Evolutionary conservation across 495 filamentous ascomycete species (phyloP), one percentile per base, ranked within the genome.

Genomic region (Trichoderma reesei): DNA sequence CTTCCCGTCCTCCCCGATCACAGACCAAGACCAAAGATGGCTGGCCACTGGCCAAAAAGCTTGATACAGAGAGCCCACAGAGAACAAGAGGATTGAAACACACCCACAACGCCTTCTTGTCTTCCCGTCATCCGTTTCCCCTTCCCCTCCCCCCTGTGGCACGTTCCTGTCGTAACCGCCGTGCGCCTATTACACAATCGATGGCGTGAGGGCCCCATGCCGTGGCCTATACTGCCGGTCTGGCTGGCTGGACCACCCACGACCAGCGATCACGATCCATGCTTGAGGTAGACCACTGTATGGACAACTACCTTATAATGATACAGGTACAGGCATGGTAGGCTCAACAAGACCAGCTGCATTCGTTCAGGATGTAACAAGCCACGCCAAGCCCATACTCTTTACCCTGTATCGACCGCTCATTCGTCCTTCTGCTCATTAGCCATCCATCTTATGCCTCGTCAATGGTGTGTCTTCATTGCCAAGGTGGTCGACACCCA

Each of bases 141-240:
- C 20, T 34, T 20, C 51, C 20, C 20, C 51, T 9, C 9, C 34
- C 51, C 51, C 8, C 34, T 34, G 51, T 56, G 51, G 51, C 51
- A 31, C 51, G 51, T 56, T 56, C 51, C 51, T 56, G 51, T 56
- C 51, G 51, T 56, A 34, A 56, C 51, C 51, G 51, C 34, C 51
- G 51, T 56, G 34, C 51, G 51, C 51, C 51, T 56, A 56, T 56
- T 48, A 56, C 51, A 56, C 51, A 31, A 56, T 56, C 51, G 51
- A 56, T 56, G 51, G 51, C 51, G 51, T 56, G 51, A 56, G 51
- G 51, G 6, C 26, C 51, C 48, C 51, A 54, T 20, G 46, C 46
- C 46, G 46, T 31, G 51, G 3, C 51, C 13, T 7, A 33, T 33
- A 6, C 10, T 6, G 18, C 44, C 14, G 14, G 20, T 26, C 0